Evolutionary conservation across 306 rosid genomes (phyloP).

Genomic region (Cucumis sativus): Cucumber_9930_V3 NC_026659.2:25042501-25043000

Average conservation of each 20-base stretch:
- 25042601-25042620: background rate
- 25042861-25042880: background rate
- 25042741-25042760: background rate
- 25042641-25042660: background rate
- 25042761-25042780: background rate
- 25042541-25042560: background rate
- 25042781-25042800: background rate
- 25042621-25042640: background rate
- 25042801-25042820: background rate
- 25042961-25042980: background rate
- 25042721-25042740: background rate
- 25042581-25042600: background rate
- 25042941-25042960: background rate
- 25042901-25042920: background rate
- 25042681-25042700: background rate
- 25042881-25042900: background rate
- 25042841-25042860: background rate
- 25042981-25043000: background rate
- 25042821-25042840: background rate
- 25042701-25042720: background rate
- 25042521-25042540: background rate
- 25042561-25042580: background rate
- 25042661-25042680: background rate
- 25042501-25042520: background rate
- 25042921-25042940: background rate